phyloP scores from a whole-genome alignment of 208 protist species.

The Leptomonas seymouri region DNA sequence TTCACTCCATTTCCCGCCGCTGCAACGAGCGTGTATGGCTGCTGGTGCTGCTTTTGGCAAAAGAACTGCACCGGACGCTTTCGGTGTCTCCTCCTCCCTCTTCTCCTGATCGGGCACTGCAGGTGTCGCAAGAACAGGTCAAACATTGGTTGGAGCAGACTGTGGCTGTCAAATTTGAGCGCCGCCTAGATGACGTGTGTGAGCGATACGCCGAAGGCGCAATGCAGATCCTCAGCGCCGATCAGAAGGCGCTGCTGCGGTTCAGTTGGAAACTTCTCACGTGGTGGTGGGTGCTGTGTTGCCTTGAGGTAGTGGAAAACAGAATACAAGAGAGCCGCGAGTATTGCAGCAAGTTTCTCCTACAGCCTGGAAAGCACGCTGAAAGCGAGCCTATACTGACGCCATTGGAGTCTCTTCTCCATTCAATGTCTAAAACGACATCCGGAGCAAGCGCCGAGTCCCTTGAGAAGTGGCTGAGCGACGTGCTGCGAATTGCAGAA shows the following conservation, averaged over 20 bases:
- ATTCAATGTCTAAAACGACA: too few species aligned
- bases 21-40: constrained; percentile 59
- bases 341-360: too few species aligned
- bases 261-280: constrained; percentile 48
- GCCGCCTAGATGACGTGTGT: constrained; percentile 27
- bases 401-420: too few species aligned
- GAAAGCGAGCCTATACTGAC: neutral
- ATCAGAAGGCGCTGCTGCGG: constrained; percentile 51
- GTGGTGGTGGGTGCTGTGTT: constrained; percentile 47
- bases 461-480: neutral
- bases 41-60: constrained; percentile 41
- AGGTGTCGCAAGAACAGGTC: too few species aligned
- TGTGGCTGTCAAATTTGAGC: constrained; percentile 10
- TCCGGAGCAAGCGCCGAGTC: too few species aligned
- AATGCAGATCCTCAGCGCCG: constrained; percentile 25
- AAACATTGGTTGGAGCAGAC: too few species aligned
- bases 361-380: neutral
- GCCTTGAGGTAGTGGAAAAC: constrained; percentile 1
- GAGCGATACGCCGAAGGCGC: constrained; percentile 46
- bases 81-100: neutral
- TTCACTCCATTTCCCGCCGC: constrained; percentile 37
- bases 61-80: constrained; percentile 18
- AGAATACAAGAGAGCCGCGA: neutral
- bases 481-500: constrained; percentile 2
- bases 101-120: neutral